Conservation (phyloP, 495 filamentous ascomycete species). For the Neurospora terricola region DNA sequence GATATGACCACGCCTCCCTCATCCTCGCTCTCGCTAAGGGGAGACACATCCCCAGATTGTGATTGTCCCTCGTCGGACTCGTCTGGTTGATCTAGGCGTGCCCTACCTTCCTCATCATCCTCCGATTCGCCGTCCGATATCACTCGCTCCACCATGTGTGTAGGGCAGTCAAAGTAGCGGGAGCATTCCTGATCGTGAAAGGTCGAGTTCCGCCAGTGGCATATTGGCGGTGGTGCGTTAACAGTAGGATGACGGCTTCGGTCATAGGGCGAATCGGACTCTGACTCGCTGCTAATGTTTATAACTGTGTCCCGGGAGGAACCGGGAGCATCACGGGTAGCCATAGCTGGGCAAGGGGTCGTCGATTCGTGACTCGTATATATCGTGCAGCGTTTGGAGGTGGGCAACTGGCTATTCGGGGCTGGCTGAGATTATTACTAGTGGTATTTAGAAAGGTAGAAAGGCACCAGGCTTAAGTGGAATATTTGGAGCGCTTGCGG, state of each 20-base stretch:
- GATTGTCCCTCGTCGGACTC: not conserved
- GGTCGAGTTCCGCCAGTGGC: slow-evolving; percentile 23
- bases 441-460: not conserved
- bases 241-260: not conserved
- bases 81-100: not conserved
- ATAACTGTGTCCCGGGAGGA: not conserved
- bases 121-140: slow-evolving; percentile 11
- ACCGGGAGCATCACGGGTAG: slow-evolving; percentile 9
- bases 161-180: slow-evolving; percentile 36
- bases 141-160: slow-evolving; percentile 24
- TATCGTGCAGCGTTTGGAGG: not conserved
- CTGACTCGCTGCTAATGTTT: slow-evolving; percentile 8
- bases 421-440: not conserved
- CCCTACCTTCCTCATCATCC: not conserved
- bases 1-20: not conserved
- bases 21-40: slow-evolving; percentile 4
- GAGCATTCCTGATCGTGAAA: slow-evolving; percentile 31
- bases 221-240: slow-evolving; percentile 5
- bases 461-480: not conserved
- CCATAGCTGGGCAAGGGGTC: slow-evolving; percentile 11
- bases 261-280: slow-evolving; percentile 1
- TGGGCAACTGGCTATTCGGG: not conserved
- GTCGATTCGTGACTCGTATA: not conserved
- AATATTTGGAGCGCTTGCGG: not conserved
- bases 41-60: slow-evolving; percentile 7